Evolutionary conservation across 2,329 filamentous ascomycete genomes (phyloP), one percentile per base, ranked within the genome.

Genomic region (Iodosphaeria phyllophila): DNA sequence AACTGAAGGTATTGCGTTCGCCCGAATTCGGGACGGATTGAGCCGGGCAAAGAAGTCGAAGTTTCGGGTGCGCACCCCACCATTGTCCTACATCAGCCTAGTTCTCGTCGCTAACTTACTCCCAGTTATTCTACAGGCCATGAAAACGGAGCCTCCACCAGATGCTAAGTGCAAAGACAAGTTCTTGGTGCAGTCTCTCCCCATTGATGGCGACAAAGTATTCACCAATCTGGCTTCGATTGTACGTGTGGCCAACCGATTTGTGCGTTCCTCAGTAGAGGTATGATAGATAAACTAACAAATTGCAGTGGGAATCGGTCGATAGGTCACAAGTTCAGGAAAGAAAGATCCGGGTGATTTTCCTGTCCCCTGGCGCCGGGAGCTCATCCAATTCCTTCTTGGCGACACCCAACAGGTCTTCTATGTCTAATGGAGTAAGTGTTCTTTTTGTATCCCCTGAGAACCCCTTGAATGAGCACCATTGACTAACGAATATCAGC

Each of bases 161-260:
- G 84, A 92, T 47, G 73, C 77, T 33, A 84, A 82, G 51, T 98
- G 89, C 59, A 76, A 80, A 50, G 86, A 95, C 64, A 95, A 95
- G 59, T 95, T 95, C 52, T 68, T 95, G 27, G 86, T 95, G 18
- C 86, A 95, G 54, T 91, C 84, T 14, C 79, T 92, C 24, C 62
- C 72, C 25, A 78, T 93, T 36, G 74, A 75, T 13, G 62, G 72
- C 34, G 79, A 92, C 43, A 79, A 83, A 54, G 82, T 92, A 42
- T 80, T 79, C 41, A 61, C 64, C 30, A 91, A 76, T 45, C 71
- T 92, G 33, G 64, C 74, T 24, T 66, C 78, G 22, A 80, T 93
- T 43, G 82, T 91, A 64, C 41, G 75, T 26, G 22, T 23, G 9
- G 23, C 16, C 22, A 19, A 16, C 8, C 20, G n/a, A n/a, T n/a